Evolutionary conservation across 306 rosid genomes (phyloP).

Genomic region (Rubus parviflorus): DNA sequence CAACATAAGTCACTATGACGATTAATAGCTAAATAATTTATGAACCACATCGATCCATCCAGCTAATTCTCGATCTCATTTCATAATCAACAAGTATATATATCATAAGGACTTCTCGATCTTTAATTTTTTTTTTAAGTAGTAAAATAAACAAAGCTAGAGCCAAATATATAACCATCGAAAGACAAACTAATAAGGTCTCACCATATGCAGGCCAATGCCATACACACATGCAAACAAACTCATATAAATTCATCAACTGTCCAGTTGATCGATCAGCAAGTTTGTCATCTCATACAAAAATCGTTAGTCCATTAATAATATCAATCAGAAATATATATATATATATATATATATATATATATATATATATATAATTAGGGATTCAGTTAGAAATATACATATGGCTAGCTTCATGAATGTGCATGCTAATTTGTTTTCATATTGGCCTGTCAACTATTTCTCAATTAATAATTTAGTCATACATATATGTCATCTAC

Average conservation of each 20-base stretch:
- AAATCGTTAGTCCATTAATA: neutral
- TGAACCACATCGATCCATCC: no score
- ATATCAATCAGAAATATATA: neutral
- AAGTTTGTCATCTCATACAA: conserved; percentile 2
- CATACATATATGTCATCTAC: neutral
- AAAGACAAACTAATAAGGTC: neutral
- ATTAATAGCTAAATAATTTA: no score
- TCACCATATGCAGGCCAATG: conserved; percentile 1
- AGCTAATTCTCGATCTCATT: no score
- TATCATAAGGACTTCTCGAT: no score
- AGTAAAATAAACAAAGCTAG: neutral
- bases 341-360: no score
- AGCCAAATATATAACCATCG: neutral
- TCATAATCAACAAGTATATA: no score
- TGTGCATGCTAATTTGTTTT: neutral
- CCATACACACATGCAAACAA: neutral
- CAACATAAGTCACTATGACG: no score
- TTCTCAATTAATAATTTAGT: neutral
- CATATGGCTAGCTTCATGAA: neutral
- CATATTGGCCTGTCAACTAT: neutral
- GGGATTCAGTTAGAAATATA: neutral
- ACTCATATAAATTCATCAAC: neutral
- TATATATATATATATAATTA: no score
- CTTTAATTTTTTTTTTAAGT: no score
- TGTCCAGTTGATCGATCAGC: neutral